Percentiles rank a stretch among this genome's conserved stretches.
These are phyloP conservation scores for Tympanopsis confertula DNA, from an alignment of 2,329 filamentous ascomycete genomes.

Conservation along the genomic window DNA sequence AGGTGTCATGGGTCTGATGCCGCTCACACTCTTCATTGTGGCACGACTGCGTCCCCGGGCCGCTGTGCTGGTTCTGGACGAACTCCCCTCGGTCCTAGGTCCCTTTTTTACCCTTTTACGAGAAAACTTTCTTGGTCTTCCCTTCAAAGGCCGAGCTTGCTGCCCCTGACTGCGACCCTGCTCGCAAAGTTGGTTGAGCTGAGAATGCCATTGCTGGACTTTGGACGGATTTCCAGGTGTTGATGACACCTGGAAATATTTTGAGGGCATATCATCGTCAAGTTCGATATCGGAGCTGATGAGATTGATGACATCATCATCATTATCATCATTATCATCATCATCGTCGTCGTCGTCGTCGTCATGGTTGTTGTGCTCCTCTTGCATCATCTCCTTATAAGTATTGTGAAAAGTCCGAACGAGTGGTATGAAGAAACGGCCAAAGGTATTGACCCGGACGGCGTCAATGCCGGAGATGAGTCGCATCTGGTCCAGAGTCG, in stretches of 20 bases:
- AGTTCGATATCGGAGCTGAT: slow-evolving; percentile 29
- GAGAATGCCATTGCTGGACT: no score
- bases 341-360: slow-evolving; percentile 9
- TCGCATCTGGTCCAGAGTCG: slow-evolving; percentile 48
- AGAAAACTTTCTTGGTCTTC: no score
- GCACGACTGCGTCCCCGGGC: no score
- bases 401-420: slow-evolving; percentile 33
- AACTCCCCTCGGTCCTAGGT: no score
- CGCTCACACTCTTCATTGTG: no score
- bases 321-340: slow-evolving; percentile 13
- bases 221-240: background rate
- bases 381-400: slow-evolving; percentile 39
- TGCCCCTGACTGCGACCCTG: no score
- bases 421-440: slow-evolving; percentile 46
- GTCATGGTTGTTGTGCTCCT: slow-evolving; percentile 5
- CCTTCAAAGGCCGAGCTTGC: no score
- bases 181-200: no score
- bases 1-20: no score
- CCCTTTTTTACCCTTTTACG: no score
- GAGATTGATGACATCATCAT: slow-evolving; percentile 39
- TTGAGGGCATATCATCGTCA: slow-evolving; percentile 9
- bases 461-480: slow-evolving; percentile 49
- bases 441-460: slow-evolving; percentile 50
- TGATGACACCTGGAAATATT: background rate
- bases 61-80: no score